phyloP scores from a whole-genome alignment of 139 green algal genomes.

The Marvania coccoides region DNA sequence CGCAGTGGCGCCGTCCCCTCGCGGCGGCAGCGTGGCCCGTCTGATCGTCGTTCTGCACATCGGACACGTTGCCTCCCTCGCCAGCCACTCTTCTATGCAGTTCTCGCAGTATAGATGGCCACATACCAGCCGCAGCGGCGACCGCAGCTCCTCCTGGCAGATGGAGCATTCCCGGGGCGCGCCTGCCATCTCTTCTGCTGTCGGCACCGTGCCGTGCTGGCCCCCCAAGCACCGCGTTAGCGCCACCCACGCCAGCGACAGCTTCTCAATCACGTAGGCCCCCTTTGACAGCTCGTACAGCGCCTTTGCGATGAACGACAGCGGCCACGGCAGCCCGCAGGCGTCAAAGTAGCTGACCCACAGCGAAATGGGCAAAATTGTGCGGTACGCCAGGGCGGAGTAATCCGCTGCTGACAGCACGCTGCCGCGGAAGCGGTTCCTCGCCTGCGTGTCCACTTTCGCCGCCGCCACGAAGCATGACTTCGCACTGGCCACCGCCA shows the following conservation, averaged over 20 bases:
- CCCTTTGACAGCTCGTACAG: constrained; percentile 57
- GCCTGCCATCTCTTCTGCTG: constrained; percentile 32
- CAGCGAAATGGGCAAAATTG: constrained; percentile 39
- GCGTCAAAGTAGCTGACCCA: constrained; percentile 31
- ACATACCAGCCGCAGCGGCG: constrained; percentile 53
- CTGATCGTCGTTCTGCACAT: constrained; percentile 56
- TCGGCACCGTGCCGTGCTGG: constrained; percentile 41
- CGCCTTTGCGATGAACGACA: neutral
- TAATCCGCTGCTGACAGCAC: constrained; percentile 50
- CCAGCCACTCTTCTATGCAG: constrained; percentile 72
- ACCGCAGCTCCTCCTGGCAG: constrained; percentile 57
- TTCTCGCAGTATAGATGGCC: constrained; percentile 72
- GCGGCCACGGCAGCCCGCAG: neutral
- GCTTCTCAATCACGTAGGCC: constrained; percentile 17
- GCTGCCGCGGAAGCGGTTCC: constrained; percentile 12
- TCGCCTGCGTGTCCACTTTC: neutral
- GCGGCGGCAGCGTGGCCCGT: constrained; percentile 25
- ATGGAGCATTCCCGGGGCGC: constrained; percentile 54
- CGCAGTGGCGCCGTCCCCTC: constrained; percentile 47
- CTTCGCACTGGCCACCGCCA: constrained; percentile 34
- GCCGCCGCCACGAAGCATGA: constrained; percentile 32
- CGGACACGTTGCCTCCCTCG: constrained; percentile 70
- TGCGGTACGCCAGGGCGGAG: constrained; percentile 27
- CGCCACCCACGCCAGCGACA: constrained; percentile 19
- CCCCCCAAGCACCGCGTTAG: constrained; percentile 21